Percentiles rank a stretch among this genome's conserved stretches.
Conservation (phyloP, 352 stramenopile species). For the Phytophthora niederhauseri region DNA sequence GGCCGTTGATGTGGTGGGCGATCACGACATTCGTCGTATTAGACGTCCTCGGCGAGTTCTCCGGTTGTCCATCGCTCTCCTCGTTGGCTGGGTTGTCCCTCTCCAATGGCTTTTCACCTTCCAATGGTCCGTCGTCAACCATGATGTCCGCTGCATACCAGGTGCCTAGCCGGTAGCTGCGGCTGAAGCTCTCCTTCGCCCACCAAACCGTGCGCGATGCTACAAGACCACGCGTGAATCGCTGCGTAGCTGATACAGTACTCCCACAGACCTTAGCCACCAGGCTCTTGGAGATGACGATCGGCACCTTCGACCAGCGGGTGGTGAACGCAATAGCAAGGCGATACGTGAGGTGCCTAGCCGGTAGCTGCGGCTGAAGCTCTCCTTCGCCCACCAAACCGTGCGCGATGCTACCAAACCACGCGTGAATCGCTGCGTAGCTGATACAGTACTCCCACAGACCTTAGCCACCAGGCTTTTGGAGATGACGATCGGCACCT, state of each 20-base stretch:
- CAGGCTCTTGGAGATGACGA: constrained; percentile 75
- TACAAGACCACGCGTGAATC: constrained; percentile 55
- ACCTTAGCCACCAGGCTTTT: constrained; percentile 80
- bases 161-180: constrained; percentile 71
- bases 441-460: constrained; percentile 42
- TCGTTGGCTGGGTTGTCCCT: constrained; percentile 7
- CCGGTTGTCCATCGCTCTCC: constrained; percentile 4
- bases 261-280: constrained; percentile 64
- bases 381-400: constrained; percentile 83
- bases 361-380: constrained; percentile 72
- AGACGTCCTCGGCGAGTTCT: constrained; percentile 2
- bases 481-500: constrained; percentile 60
- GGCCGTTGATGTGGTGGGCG: constrained; percentile 39
- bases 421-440: constrained; percentile 53
- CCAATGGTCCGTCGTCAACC: constrained; percentile 7
- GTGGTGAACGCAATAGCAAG: constrained; percentile 63
- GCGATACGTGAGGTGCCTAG: constrained; percentile 75
- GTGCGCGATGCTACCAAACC: constrained; percentile 56
- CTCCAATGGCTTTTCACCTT: constrained; percentile 5
- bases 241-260: constrained; percentile 49
- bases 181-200: constrained; percentile 79
- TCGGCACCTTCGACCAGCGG: constrained; percentile 48
- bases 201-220: constrained; percentile 69
- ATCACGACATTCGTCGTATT: constrained; percentile 24
- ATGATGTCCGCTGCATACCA: constrained; percentile 74